Evolutionary conservation across 257 asterid genomes (phyloP).

Genomic region (Lycium ferocissimum): DNA sequence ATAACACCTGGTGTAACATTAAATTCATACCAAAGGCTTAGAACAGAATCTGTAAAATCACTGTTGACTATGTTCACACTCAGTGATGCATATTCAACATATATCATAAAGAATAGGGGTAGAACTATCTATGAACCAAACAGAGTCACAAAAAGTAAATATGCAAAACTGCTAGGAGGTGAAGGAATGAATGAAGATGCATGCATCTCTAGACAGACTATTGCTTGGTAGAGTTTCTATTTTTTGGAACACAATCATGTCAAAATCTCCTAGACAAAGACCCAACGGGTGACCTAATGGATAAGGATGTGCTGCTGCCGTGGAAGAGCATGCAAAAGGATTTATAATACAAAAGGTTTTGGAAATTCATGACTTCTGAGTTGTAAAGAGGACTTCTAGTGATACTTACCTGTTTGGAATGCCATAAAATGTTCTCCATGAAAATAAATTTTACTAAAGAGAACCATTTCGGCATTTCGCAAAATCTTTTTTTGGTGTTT

Average conservation of each 20-base stretch:
- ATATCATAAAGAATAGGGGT: background rate
- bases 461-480: background rate
- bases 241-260: constrained; percentile 13
- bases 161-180: background rate
- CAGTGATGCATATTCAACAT: constrained; percentile 23
- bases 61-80: constrained; percentile 33
- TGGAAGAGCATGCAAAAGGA: background rate
- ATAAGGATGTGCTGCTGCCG: background rate
- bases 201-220: constrained; percentile 11
- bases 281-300: background rate
- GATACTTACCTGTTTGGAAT: background rate
- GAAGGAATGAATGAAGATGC: background rate
- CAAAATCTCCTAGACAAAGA: constrained; percentile 12
- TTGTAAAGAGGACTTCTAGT: constrained; percentile 19
- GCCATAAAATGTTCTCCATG: background rate
- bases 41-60: constrained; percentile 1
- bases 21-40: constrained; percentile 33
- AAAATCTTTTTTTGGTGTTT: background rate
- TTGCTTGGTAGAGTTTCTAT: background rate
- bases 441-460: background rate
- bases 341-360: background rate
- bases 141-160: background rate
- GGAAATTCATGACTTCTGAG: background rate
- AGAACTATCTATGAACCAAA: background rate
- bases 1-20: constrained; percentile 69